Evolutionary conservation across 495 filamentous ascomycete genomes (phyloP).

Genomic region (Penicillium dipodomyicola): DNA sequence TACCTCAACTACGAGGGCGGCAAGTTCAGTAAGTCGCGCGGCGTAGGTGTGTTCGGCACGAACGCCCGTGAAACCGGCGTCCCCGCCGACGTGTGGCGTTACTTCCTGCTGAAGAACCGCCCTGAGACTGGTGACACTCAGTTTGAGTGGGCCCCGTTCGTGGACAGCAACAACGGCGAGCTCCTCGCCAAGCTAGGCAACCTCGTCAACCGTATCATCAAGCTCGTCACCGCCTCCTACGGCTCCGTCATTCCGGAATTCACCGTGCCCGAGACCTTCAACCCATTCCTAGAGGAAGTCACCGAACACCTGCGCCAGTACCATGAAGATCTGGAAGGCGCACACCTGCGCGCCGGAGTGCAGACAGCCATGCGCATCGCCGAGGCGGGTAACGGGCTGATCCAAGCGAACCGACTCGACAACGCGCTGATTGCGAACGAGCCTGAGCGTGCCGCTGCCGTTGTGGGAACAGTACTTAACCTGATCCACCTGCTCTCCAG

Average conservation of each 20-base stretch:
- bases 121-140: slow-evolving; percentile 88
- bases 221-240: slow-evolving; percentile 79
- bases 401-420: slow-evolving; percentile 80
- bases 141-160: slow-evolving; percentile 85
- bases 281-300: slow-evolving; percentile 52
- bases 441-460: slow-evolving; percentile 69
- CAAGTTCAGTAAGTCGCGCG: slow-evolving; percentile 93
- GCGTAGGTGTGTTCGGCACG: slow-evolving; percentile 87
- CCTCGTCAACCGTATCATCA: slow-evolving; percentile 89
- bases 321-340: slow-evolving; percentile 66
- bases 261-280: slow-evolving; percentile 43
- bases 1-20: slow-evolving; percentile 95
- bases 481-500: slow-evolving; percentile 76
- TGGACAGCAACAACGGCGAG: slow-evolving; percentile 84
- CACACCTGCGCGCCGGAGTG: slow-evolving; percentile 73
- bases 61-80: slow-evolving; percentile 88
- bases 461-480: slow-evolving; percentile 80
- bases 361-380: slow-evolving; percentile 68
- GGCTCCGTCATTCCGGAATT: slow-evolving; percentile 69
- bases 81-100: slow-evolving; percentile 83
- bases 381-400: slow-evolving; percentile 71
- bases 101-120: slow-evolving; percentile 84
- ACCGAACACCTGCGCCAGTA: slow-evolving; percentile 65
- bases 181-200: slow-evolving; percentile 90
- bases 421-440: slow-evolving; percentile 72